Evolutionary conservation across 1,139 yeast species (phyloP).

Genomic region (Dujonia santamariae): DNA sequence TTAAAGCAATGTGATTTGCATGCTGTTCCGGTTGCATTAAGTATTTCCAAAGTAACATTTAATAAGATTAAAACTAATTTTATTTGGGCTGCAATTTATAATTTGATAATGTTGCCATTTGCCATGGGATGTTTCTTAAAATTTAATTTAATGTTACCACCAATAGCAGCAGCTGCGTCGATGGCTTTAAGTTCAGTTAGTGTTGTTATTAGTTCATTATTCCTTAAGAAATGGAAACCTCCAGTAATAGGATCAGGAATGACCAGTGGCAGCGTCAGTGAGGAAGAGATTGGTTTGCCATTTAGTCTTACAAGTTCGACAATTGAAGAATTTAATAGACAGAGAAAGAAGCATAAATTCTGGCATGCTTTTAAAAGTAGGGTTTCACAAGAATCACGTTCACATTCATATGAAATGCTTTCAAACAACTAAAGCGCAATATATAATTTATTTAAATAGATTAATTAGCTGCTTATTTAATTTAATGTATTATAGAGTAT

Average conservation of each 20-base stretch:
- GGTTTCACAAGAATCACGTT: neutral
- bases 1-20: slow-evolving; percentile 42
- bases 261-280: slow-evolving; percentile 16
- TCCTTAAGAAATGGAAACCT: slow-evolving; percentile 62
- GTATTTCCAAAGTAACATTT: slow-evolving; percentile 70
- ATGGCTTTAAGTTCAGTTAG: slow-evolving; percentile 93
- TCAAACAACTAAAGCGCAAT: too few species aligned
- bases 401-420: neutral
- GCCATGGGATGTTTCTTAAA: slow-evolving; percentile 92
- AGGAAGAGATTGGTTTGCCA: slow-evolving; percentile 16
- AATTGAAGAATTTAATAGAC: slow-evolving; percentile 26
- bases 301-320: slow-evolving; percentile 32
- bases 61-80: slow-evolving; percentile 75
- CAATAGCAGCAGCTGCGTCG: slow-evolving; percentile 89
- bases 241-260: slow-evolving; percentile 24
- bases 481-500: too few species aligned
- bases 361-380: neutral
- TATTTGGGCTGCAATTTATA: slow-evolving; percentile 83
- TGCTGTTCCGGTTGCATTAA: slow-evolving; percentile 72
- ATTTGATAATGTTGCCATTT: slow-evolving; percentile 84
- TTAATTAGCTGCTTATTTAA: too few species aligned
- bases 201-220: slow-evolving; percentile 78
- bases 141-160: slow-evolving; percentile 72
- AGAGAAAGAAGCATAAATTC: slow-evolving; percentile 16
- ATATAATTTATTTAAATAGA: too few species aligned